Evolutionary conservation across 306 rosid genomes (phyloP), one percentile per base, ranked within the genome.

Genomic region (Mimosa bimucronata): DNA sequence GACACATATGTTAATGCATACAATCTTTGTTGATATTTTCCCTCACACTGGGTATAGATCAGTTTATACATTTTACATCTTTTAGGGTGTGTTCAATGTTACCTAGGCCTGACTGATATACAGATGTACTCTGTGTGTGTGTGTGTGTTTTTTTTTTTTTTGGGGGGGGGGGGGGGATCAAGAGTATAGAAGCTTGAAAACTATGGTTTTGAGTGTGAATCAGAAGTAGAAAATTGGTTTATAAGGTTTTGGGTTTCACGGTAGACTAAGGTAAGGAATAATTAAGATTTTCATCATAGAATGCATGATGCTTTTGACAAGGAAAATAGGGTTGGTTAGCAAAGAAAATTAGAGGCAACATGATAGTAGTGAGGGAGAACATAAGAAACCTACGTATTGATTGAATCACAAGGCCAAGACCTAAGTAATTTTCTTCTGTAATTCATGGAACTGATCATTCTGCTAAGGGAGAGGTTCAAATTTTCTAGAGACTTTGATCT

Each of bases 401-500:
- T 26, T 58, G 31, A 7, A 25, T 26, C 34, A 66, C 21, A 62
- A 1, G 7, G 37, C 45, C 46, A 66, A 66, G 72, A 26, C 30
- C 34, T 25, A 34, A 25, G 16, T 38, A 66, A 38, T 66, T 37
- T 19, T 23, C 71, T 66, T 37, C 10, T 40, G 6, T 66, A 9
- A 19, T 66, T 66, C 46, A 19, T 66, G 38, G n/a, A 37, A 66
- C 71, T 37, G 48, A 66, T 66, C 9, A 38, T 66, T 66, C 48
- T 66, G 48, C 6, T 66, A 66, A 66, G 45, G 26, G 71, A 66
- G 34, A 15, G 23, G 34, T 66, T 66, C 25, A 37, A 37, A 37
- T 19, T 66, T 66, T 23, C 13, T 38, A 66, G 46, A 66, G 16
- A 66, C 7, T 0, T 34, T 66, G 21, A 65, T 7, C 40, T 31